Evolutionary conservation across 2,329 filamentous ascomycete genomes (phyloP).

Genomic region (Sporothrix variecibatus): DNA sequence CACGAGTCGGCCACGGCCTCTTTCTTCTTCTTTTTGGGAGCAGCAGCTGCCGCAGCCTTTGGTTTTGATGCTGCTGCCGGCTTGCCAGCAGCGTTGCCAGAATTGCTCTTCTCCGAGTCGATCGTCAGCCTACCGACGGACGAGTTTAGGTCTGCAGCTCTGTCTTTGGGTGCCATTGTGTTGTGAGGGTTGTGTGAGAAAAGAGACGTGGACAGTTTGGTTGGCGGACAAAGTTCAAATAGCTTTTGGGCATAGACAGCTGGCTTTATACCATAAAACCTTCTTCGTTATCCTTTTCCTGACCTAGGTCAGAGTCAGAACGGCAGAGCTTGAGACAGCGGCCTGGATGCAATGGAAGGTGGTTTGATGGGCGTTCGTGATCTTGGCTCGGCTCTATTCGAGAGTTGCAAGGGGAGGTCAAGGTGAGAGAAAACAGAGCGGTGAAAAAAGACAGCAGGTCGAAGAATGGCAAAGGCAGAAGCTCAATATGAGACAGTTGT

Average conservation of each 20-base stretch:
- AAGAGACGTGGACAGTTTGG: too few species aligned
- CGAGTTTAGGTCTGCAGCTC: constrained; percentile 27
- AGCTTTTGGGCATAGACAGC: background rate
- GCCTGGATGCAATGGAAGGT: background rate
- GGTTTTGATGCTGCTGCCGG: background rate
- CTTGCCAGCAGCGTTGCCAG: background rate
- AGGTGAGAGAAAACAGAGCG: background rate
- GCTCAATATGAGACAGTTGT: background rate
- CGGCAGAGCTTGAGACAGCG: constrained; percentile 9
- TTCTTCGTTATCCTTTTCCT: background rate
- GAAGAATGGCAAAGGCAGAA: background rate
- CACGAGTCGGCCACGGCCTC: constrained; percentile 67
- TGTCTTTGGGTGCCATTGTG: constrained; percentile 27
- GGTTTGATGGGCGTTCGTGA: constrained; percentile 8
- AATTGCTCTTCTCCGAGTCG: constrained; percentile 32
- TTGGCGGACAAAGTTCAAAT: background rate
- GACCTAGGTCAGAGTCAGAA: background rate
- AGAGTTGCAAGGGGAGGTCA: background rate
- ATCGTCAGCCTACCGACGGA: constrained; percentile 39
- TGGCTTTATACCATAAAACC: too few species aligned
- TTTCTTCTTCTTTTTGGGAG: constrained; percentile 36
- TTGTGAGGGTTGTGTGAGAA: background rate
- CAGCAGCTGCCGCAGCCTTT: background rate
- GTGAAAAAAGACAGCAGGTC: background rate
- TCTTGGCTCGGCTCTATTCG: constrained; percentile 16